Conservation (phyloP, 768 basidiomycete genomes). For the Tephrocybe sp. region DNA sequence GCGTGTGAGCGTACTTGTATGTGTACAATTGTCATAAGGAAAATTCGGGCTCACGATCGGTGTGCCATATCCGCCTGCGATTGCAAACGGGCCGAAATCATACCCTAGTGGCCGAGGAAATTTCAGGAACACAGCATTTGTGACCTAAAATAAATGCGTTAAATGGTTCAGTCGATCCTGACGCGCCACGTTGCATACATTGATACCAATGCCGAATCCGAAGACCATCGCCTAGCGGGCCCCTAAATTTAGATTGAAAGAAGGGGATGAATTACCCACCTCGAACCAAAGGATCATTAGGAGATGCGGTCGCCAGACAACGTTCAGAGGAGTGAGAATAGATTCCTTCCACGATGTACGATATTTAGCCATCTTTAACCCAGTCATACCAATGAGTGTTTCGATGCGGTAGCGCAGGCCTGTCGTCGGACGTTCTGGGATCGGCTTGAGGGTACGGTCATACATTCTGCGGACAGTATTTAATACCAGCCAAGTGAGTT, state of each 20-base stretch:
- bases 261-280: constrained; percentile 18
- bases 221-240: constrained; percentile 24
- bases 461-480: too few relatives aligned
- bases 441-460: constrained; percentile 47
- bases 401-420: constrained; percentile 48
- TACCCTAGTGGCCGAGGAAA: constrained; percentile 28
- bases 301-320: constrained; percentile 51
- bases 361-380: constrained; percentile 47
- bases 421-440: constrained; percentile 34
- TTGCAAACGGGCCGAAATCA: constrained; percentile 38
- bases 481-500: too few relatives aligned
- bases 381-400: constrained; percentile 54
- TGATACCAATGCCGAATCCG: constrained; percentile 31
- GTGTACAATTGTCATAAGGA: too few relatives aligned
- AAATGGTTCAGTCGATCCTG: constrained; percentile 4
- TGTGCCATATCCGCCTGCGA: constrained; percentile 39
- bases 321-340: constrained; percentile 33
- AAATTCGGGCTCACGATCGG: constrained; percentile 30
- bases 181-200: constrained; percentile 30
- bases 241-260: neutral
- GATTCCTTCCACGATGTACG: constrained; percentile 34
- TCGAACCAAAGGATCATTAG: constrained; percentile 41
- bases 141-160: constrained; percentile 31
- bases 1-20: too few relatives aligned
- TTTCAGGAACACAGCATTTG: constrained; percentile 25